These are phyloP conservation scores for Capronia americana DNA, from an alignment of 2,329 filamentous ascomycete species.

Conservation along the genomic window DNA sequence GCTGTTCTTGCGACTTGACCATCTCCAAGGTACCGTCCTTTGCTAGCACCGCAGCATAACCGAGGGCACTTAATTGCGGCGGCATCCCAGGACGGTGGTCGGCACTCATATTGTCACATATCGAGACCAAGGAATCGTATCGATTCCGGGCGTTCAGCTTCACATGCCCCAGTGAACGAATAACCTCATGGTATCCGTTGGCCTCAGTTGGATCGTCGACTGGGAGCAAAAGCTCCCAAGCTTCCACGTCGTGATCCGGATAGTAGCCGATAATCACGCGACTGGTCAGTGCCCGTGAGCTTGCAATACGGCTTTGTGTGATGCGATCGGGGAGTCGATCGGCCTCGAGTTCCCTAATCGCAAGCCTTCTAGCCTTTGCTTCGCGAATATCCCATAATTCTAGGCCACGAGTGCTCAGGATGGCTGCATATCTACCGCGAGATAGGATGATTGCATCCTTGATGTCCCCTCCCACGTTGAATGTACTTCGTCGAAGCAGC, in stretches of 20 bases:
- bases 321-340: conserved; percentile 29
- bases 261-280: conserved; percentile 33
- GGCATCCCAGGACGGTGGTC: conserved; percentile 25
- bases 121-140: conserved; percentile 26
- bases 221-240: conserved; percentile 34
- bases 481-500: conserved; percentile 31
- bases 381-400: conserved; percentile 36
- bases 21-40: conserved; percentile 32
- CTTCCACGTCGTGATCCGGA: conserved; percentile 26
- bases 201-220: conserved; percentile 13
- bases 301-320: conserved; percentile 32
- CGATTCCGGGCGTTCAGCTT: conserved; percentile 29
- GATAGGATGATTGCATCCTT: conserved; percentile 34
- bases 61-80: conserved; percentile 19
- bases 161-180: conserved; percentile 30
- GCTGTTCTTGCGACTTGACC: conserved; percentile 33
- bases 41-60: conserved; percentile 31
- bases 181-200: conserved; percentile 32
- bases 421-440: conserved; percentile 33
- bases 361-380: conserved; percentile 31
- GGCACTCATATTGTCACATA: conserved; percentile 37
- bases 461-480: conserved; percentile 27
- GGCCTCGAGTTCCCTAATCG: conserved; percentile 15
- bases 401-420: conserved; percentile 26
- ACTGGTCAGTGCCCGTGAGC: conserved; percentile 34